Percentiles rank a stretch among this genome's conserved stretches.
These are phyloP conservation scores for Lathyrus tuberosus DNA, from an alignment of 306 rosid genomes.

Conservation along the genomic window DNA sequence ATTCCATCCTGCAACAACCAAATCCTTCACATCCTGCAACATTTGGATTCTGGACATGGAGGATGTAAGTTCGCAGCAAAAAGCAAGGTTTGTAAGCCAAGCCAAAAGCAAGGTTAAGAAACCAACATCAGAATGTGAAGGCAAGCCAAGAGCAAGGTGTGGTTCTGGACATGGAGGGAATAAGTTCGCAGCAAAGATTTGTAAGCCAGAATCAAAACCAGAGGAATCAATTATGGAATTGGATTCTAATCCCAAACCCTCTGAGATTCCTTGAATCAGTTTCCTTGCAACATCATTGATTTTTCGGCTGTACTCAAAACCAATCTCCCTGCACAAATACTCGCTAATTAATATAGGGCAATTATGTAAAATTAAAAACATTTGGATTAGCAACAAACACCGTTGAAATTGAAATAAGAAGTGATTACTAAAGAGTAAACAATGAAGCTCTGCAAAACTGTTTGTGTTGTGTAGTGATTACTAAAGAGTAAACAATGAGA, in stretches of 20 bases:
- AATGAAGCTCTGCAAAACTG: too few species aligned
- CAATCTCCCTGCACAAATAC: conserved; percentile 45
- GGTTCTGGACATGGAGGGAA: conserved; percentile 81
- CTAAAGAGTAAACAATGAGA: neutral
- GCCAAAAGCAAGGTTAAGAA: conserved; percentile 55
- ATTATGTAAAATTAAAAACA: too few species aligned
- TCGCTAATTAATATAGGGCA: neutral
- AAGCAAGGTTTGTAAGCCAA: too few species aligned
- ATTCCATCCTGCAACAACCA: too few species aligned
- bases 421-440: too few species aligned
- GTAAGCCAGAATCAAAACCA: conserved; percentile 49
- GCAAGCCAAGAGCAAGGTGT: conserved; percentile 62
- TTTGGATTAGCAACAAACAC: too few species aligned
- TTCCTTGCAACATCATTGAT: conserved; percentile 24
- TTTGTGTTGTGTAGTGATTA: neutral
- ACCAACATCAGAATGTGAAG: conserved; percentile 64
- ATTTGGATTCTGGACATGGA: too few species aligned
- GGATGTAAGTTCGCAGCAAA: too few species aligned
- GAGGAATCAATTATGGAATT: conserved; percentile 37
- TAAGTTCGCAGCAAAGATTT: conserved; percentile 46
- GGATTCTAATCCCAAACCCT: conserved; percentile 57
- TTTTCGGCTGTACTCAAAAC: conserved; percentile 42
- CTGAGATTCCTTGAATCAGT: conserved; percentile 54
- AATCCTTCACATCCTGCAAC: too few species aligned
- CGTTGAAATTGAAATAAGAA: too few species aligned